Base-by-base conservation (phyloP, 2,329 filamentous ascomycete genomes). In the Diaporthe sp. region DNA sequence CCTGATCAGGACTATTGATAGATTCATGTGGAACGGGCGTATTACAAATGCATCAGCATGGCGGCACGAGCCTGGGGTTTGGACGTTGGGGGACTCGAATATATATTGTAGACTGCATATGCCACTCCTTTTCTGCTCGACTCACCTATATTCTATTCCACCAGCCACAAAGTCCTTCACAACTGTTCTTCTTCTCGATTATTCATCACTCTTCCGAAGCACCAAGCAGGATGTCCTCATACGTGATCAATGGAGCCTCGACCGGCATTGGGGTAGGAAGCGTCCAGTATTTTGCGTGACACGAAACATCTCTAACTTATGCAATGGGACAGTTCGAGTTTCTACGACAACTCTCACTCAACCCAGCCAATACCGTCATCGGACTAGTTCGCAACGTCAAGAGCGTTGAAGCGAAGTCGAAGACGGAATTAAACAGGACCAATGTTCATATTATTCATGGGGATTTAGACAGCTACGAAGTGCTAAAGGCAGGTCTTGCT, bases 381-480 rank as follows among this genome's bases (percentile, higher is more conserved):
- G 88, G 87, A 4, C 80, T 89, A 0, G 88, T 87, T 28, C 87
- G 88, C 22, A 79, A 89, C 80, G 88, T 87, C 76, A 77, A 79
- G 1, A 80, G 80, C 0, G 85, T 87, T 4, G 84, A 88, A 37
- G 82, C 85, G 65, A 87, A 85, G 78, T 82, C 89, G 0, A 78
- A 81, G 2, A 76, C 80, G 39, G 85, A 89, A 77, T 80, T 88
- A 3, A 78, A 75, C 7, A 81, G 83, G 8, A 58, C 79, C 57
- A 90, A 90, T 65, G 80, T 90, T 60, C 84, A 86, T 74, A 82
- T 90, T 75, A 34, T 90, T 28, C 77, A 86, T n/a, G 88, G 80
- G 17, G 87, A 90, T 74, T 78, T 90, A 44, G 82, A 81, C 13
- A 81, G 86, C 77, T 82, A 84, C 67, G 79, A 81, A 4, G 80